Evolutionary conservation across 2,329 filamentous ascomycete genomes (phyloP).

Genomic region (Aspergillus fijiensis): DNA sequence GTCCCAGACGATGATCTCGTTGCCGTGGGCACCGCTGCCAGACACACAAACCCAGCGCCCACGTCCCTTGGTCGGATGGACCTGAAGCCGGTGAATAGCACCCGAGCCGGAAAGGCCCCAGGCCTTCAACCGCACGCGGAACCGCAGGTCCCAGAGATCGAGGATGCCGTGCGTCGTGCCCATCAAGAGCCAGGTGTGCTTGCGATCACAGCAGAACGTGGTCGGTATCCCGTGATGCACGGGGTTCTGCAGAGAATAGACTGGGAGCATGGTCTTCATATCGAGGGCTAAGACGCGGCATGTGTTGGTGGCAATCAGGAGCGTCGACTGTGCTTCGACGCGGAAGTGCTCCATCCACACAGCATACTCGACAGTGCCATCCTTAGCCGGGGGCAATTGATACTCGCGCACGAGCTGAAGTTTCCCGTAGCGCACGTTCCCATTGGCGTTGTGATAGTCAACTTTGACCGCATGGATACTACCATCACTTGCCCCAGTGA

Average conservation of each 20-base stretch:
- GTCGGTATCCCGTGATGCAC: constrained; percentile 89
- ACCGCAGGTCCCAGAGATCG: constrained; percentile 95
- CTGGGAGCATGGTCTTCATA: constrained; percentile 76
- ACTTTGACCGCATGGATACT: constrained; percentile 87
- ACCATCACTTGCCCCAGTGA: constrained; percentile 86
- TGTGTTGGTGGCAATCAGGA: constrained; percentile 82
- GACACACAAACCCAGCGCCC: constrained; percentile 85
- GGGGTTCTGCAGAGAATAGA: constrained; percentile 81
- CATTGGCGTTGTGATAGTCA: constrained; percentile 60
- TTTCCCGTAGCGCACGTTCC: constrained; percentile 72
- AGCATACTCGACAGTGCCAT: constrained; percentile 64
- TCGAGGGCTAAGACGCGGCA: constrained; percentile 83
- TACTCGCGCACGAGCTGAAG: constrained; percentile 75
- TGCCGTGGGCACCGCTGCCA: constrained; percentile 77
- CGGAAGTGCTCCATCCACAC: constrained; percentile 93
- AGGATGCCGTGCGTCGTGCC: constrained; percentile 92
- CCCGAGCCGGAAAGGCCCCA: constrained; percentile 84
- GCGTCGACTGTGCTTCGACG: constrained; percentile 73
- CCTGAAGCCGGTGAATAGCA: constrained; percentile 72
- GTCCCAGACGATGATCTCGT: constrained; percentile 92
- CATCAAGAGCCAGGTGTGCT: constrained; percentile 84
- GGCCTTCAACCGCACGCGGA: constrained; percentile 79
- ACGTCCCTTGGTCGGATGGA: constrained; percentile 76
- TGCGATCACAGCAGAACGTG: constrained; percentile 83
- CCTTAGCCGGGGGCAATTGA: constrained; percentile 54